These are phyloP conservation scores for Suillus ampliporus DNA, from an alignment of 768 basidiomycete species.

Conservation along the genomic window DNA sequence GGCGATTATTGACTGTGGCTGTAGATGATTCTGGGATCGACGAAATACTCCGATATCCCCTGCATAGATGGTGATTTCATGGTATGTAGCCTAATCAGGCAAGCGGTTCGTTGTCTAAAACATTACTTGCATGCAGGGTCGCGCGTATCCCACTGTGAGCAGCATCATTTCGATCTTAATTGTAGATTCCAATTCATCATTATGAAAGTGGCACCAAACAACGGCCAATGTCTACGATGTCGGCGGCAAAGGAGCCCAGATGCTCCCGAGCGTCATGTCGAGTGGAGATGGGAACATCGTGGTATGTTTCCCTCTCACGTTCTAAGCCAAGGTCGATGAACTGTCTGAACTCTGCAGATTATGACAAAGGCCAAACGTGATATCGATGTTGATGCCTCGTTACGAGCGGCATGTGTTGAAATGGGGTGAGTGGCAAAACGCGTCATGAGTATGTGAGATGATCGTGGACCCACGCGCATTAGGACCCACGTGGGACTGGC, in stretches of 20 bases:
- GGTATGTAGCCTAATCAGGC: slow-evolving; percentile 29
- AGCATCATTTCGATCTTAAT: slow-evolving; percentile 17
- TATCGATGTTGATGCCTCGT: slow-evolving; percentile 47
- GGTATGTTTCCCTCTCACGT: slow-evolving; percentile 20
- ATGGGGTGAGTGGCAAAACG: slow-evolving; percentile 45
- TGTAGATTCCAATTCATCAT: slow-evolving; percentile 14
- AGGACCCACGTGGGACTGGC: slow-evolving; percentile 52
- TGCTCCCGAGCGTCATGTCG: slow-evolving; percentile 41
- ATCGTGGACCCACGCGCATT: neutral
- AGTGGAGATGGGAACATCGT: slow-evolving; percentile 47
- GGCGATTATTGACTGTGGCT: slow-evolving; percentile 18
- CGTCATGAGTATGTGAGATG: neutral
- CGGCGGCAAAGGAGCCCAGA: slow-evolving; percentile 29
- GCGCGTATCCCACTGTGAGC: slow-evolving; percentile 39
- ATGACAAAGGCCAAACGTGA: slow-evolving; percentile 52
- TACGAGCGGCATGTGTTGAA: slow-evolving; percentile 54
- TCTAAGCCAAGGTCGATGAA: slow-evolving; percentile 11
- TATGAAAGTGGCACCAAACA: slow-evolving; percentile 34
- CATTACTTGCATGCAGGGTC: slow-evolving; percentile 33
- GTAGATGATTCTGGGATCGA: slow-evolving; percentile 43
- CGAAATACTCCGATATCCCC: slow-evolving; percentile 43
- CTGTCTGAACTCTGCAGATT: slow-evolving; percentile 31
- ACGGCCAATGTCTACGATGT: slow-evolving; percentile 37
- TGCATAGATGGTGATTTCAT: slow-evolving; percentile 52
- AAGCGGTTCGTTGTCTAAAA: slow-evolving; percentile 11